phyloP scores from a whole-genome alignment of 495 filamentous ascomycete genomes.

The Podospora tetraspora region DNA sequence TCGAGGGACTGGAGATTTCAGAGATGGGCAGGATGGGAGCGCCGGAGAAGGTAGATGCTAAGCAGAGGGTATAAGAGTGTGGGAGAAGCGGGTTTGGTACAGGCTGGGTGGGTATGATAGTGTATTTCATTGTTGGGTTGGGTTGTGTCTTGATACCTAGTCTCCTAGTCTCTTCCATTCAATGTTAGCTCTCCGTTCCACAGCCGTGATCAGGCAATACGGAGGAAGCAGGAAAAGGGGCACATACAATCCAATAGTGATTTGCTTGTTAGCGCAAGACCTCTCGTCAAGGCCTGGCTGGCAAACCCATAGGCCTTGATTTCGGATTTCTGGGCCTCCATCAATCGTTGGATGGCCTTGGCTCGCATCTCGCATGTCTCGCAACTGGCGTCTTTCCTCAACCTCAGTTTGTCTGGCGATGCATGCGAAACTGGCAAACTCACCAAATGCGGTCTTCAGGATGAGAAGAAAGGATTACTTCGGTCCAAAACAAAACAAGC shows the following conservation, averaged over 20 bases:
- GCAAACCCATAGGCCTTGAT: too few relatives aligned
- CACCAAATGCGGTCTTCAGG: background rate
- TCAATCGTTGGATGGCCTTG: too few relatives aligned
- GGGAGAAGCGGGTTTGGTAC: background rate
- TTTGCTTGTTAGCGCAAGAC: too few relatives aligned
- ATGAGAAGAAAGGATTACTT: background rate
- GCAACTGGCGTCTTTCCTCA: too few relatives aligned
- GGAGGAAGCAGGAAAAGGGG: background rate
- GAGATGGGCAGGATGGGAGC: conserved; percentile 43
- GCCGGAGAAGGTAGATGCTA: conserved; percentile 19
- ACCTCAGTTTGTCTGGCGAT: background rate
- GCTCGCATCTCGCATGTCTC: too few relatives aligned
- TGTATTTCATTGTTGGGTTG: background rate
- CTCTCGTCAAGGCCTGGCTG: too few relatives aligned
- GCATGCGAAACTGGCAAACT: background rate
- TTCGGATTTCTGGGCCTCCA: too few relatives aligned
- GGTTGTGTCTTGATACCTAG: background rate
- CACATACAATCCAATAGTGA: too few relatives aligned
- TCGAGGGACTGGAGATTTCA: conserved; percentile 46
- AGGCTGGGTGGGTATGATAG: background rate
- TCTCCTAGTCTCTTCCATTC: background rate
- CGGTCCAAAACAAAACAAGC: background rate
- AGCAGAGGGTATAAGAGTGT: background rate
- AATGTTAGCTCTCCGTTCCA: background rate
- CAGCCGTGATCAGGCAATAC: background rate